A percentile compares a stretch with the other conserved stretches of the same genome.
Evolutionary conservation across 306 rosid species (phyloP).

Genomic region (Glycine soja): DNA sequence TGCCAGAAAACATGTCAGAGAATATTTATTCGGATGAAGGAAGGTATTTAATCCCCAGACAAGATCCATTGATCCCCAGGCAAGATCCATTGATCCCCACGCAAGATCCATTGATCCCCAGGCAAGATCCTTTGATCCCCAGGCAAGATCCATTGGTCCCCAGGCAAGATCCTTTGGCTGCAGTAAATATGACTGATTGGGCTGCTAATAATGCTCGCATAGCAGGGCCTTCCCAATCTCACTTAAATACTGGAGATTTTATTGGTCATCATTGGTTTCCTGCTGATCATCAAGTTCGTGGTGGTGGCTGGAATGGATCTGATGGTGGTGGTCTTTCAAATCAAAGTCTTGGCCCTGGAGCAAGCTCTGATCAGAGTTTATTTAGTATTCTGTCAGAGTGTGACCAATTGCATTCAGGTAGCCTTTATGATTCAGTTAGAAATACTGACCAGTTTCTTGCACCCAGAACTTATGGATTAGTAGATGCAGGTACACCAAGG

Average conservation of each 20-base stretch:
- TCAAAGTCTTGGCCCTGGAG: conserved; percentile 67
- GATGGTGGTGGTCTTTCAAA: conserved; percentile 55
- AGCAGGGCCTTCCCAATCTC: conserved; percentile 69
- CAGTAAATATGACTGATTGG: conserved; percentile 74
- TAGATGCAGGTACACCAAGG: conserved; percentile 62
- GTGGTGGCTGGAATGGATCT: conserved; percentile 71
- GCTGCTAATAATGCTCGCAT: conserved; percentile 56
- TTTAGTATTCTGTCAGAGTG: conserved; percentile 80
- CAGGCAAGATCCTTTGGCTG: conserved; percentile 56
- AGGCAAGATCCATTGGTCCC: conserved; percentile 49
- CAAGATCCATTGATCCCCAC: conserved; percentile 67
- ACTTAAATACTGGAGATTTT: conserved; percentile 61
- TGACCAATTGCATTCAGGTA: conserved; percentile 67
- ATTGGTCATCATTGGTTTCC: conserved; percentile 77
- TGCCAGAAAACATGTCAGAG: conserved; percentile 60
- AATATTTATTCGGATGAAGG: conserved; percentile 71
- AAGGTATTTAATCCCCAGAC: conserved; percentile 68
- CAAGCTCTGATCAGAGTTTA: conserved; percentile 76
- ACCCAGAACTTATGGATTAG: conserved; percentile 69
- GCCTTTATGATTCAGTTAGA: conserved; percentile 63
- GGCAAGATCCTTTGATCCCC: conserved; percentile 62
- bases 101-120: conserved; percentile 43
- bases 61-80: conserved; percentile 33
- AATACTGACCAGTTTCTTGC: conserved; percentile 65
- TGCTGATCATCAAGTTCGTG: conserved; percentile 69